Evolutionary conservation across 164 flowering plant genomes (phyloP).

Genomic region (Nelumbo lutea): DNA sequence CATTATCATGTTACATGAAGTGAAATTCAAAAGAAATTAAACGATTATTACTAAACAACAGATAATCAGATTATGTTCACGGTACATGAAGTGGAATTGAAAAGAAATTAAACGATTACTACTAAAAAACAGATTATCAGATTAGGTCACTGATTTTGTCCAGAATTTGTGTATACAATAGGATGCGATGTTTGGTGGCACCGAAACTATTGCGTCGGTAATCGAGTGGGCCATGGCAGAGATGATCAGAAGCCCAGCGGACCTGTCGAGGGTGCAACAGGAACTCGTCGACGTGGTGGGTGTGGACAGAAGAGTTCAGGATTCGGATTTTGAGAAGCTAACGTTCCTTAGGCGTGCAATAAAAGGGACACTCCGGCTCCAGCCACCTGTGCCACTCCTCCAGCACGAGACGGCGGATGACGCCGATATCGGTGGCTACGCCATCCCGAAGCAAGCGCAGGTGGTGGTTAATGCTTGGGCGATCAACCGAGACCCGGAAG

Average conservation of each 20-base stretch:
- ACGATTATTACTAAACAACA: slow-evolving; percentile 39
- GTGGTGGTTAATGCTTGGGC: slow-evolving; percentile 74
- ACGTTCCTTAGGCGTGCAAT: slow-evolving; percentile 44
- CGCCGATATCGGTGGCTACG: slow-evolving; percentile 56
- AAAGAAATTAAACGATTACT: no score
- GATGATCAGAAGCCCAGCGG: slow-evolving; percentile 57
- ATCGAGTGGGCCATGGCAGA: slow-evolving; percentile 89
- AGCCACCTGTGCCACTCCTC: slow-evolving; percentile 85
- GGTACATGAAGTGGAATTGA: no score
- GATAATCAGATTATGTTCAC: no score
- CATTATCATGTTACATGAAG: slow-evolving; percentile 30
- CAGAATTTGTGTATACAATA: slow-evolving; percentile 29
- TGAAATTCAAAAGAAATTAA: no score
- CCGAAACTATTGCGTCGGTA: slow-evolving; percentile 87
- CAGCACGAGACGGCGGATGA: slow-evolving; percentile 72
- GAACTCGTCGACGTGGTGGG: slow-evolving; percentile 66
- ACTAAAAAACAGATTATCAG: no score
- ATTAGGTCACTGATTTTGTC: slow-evolving; percentile 15
- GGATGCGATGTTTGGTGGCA: slow-evolving; percentile 72
- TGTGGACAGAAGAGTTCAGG: slow-evolving; percentile 46
- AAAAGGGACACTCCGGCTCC: slow-evolving; percentile 71
- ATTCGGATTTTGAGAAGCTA: slow-evolving; percentile 63
- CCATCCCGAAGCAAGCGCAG: slow-evolving; percentile 47
- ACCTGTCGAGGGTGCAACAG: slow-evolving; percentile 50
- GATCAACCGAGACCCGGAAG: slow-evolving; percentile 50